Conservation (phyloP, 2,329 filamentous ascomycete species). For the Diplodia scrobiculata region DNA sequence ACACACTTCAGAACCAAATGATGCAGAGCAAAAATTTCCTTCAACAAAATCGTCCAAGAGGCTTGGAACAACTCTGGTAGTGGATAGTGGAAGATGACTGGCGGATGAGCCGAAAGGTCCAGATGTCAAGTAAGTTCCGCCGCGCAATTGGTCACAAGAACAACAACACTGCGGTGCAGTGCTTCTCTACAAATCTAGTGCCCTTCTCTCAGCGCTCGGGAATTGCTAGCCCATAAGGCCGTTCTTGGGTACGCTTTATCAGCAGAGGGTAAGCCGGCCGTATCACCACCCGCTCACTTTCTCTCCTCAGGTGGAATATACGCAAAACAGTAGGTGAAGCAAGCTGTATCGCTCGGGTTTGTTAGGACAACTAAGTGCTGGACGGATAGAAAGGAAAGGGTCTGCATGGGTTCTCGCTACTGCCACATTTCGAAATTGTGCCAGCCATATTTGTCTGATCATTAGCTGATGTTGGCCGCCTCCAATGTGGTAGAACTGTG, state of each 20-base stretch:
- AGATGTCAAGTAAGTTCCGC: not conserved
- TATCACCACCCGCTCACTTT: too few relatives aligned
- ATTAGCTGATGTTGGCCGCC: not conserved
- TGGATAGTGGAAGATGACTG: not conserved
- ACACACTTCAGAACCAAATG: not conserved
- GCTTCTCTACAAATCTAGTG: not conserved
- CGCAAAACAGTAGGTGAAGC: too few relatives aligned
- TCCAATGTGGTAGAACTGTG: not conserved
- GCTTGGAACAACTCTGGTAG: not conserved
- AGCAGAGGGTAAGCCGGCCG: too few relatives aligned
- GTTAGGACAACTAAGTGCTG: too few relatives aligned
- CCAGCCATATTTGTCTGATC: not conserved
- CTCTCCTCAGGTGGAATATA: too few relatives aligned
- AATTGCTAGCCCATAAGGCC: too few relatives aligned
- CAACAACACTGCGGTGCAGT: not conserved
- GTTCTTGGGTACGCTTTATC: too few relatives aligned
- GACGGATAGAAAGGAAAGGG: not conserved
- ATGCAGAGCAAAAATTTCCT: not conserved
- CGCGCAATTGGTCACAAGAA: not conserved
- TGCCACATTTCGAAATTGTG: not conserved
- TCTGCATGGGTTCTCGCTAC: not conserved
- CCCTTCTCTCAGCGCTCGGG: not conserved
- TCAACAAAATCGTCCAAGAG: not conserved
- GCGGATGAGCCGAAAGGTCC: not conserved
- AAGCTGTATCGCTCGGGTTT: too few relatives aligned